Evolutionary conservation across 2,329 filamentous ascomycete genomes (phyloP).

Genomic region (Fusarium virguliforme): DNA sequence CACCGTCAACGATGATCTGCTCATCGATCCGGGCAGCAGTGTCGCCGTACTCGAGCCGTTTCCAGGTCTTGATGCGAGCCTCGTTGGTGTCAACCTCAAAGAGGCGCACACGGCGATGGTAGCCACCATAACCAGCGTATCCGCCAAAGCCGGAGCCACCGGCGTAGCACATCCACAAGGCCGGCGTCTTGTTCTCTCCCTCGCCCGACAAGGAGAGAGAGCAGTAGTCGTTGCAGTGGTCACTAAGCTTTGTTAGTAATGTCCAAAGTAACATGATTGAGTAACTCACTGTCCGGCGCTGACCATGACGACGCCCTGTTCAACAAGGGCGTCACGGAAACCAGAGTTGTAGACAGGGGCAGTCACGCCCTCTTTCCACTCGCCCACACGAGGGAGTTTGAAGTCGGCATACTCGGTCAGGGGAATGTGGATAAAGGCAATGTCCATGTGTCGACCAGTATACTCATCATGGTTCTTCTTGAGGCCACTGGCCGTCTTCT

Average conservation of each 20-base stretch:
- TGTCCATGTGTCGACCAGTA: constrained; percentile 92
- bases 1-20: constrained; percentile 77
- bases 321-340: constrained; percentile 91
- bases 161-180: constrained; percentile 98
- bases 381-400: constrained; percentile 74
- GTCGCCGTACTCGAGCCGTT: constrained; percentile 82
- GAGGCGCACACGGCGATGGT: constrained; percentile 85
- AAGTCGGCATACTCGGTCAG: constrained; percentile 86
- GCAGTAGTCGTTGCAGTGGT: constrained; percentile 98
- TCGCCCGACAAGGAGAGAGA: constrained; percentile 71
- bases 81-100: constrained; percentile 96
- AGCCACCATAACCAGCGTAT: constrained; percentile 92
- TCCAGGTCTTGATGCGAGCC: constrained; percentile 91
- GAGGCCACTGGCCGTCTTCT: constrained; percentile 79
- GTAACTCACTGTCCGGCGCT: constrained; percentile 89
- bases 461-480: constrained; percentile 87
- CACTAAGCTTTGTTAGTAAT: constrained; percentile 65
- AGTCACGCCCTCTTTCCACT: constrained; percentile 87
- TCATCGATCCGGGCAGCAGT: constrained; percentile 70
- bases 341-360: constrained; percentile 91
- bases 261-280: too few relatives aligned
- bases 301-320: constrained; percentile 88
- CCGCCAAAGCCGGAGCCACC: constrained; percentile 94
- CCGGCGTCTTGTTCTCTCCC: constrained; percentile 69
- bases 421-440: constrained; percentile 98